phyloP scores from a whole-genome alignment of 1,284 basidiomycete genomes.

The Pascua guehoae region DNA sequence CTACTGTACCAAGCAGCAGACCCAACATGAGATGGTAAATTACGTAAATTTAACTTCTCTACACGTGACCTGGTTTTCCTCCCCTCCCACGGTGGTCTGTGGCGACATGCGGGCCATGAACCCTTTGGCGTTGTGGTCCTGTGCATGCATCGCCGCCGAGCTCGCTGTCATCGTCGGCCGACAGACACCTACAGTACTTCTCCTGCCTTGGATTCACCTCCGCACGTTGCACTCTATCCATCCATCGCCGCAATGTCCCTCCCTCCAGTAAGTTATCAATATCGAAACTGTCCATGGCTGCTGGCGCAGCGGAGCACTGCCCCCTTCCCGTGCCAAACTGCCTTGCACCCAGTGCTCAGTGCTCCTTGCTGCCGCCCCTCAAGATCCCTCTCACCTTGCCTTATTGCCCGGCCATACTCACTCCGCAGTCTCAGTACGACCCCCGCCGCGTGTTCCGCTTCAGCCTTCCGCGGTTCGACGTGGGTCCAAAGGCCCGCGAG shows the following conservation, averaged over 20 bases:
- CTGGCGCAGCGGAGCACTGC: background rate
- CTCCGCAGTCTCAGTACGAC: conserved; percentile 64
- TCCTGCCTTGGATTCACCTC: too few species aligned
- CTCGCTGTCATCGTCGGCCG: conserved; percentile 5
- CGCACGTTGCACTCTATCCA: background rate
- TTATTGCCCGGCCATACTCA: conserved; percentile 4
- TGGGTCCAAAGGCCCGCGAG: conserved; percentile 56
- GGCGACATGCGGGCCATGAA: too few species aligned
- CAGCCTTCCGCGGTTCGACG: conserved; percentile 49
- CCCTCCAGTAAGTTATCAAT: conserved; percentile 19
- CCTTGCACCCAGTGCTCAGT: background rate
- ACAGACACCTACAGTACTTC: too few species aligned
- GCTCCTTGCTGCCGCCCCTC: background rate
- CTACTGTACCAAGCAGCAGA: too few species aligned
- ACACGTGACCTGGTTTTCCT: background rate
- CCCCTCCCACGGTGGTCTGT: too few species aligned
- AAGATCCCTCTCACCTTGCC: background rate
- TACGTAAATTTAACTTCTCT: too few species aligned
- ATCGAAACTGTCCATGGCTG: background rate
- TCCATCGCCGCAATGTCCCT: conserved; percentile 23
- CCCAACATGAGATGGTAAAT: background rate
- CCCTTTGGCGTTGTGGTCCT: background rate
- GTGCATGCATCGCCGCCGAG: conserved; percentile 3
- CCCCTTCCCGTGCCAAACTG: background rate
- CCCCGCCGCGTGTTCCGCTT: conserved; percentile 73